Evolutionary conservation across 2,329 filamentous ascomycete genomes (phyloP).

Genomic region (Cadophora sp.): DNA sequence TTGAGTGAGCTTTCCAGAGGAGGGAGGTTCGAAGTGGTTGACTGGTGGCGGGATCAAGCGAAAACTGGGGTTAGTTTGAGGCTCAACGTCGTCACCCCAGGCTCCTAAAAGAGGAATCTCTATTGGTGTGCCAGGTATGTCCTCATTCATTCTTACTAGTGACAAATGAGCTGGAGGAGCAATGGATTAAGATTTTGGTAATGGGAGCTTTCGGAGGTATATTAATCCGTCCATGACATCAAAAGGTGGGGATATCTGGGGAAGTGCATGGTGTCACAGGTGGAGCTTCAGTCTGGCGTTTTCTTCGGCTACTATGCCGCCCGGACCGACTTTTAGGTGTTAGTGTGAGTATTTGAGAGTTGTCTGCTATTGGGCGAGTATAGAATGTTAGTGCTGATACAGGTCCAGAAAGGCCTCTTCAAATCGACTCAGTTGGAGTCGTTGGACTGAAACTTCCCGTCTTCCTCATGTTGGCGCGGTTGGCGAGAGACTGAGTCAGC

Average conservation of each 20-base stretch:
- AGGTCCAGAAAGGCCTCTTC: too few relatives aligned
- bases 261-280: too few relatives aligned
- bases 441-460: background rate
- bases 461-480: background rate
- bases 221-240: background rate
- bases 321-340: too few relatives aligned
- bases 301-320: too few relatives aligned
- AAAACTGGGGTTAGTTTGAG: background rate
- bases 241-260: background rate
- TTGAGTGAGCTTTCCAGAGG: slow-evolving; percentile 3
- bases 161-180: background rate
- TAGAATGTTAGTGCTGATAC: too few relatives aligned
- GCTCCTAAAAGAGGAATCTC: background rate
- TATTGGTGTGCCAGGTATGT: background rate
- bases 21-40: background rate
- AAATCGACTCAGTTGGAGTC: background rate
- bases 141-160: background rate
- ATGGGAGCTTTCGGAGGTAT: background rate
- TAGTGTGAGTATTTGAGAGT: too few relatives aligned
- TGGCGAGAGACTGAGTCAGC: background rate
- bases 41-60: slow-evolving; percentile 6
- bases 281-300: too few relatives aligned
- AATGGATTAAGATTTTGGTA: background rate
- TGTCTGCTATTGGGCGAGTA: too few relatives aligned
- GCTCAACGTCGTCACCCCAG: background rate